phyloP scores from a whole-genome alignment of 495 filamentous ascomycete genomes.

The Pyrenopolyporus hunteri region DNA sequence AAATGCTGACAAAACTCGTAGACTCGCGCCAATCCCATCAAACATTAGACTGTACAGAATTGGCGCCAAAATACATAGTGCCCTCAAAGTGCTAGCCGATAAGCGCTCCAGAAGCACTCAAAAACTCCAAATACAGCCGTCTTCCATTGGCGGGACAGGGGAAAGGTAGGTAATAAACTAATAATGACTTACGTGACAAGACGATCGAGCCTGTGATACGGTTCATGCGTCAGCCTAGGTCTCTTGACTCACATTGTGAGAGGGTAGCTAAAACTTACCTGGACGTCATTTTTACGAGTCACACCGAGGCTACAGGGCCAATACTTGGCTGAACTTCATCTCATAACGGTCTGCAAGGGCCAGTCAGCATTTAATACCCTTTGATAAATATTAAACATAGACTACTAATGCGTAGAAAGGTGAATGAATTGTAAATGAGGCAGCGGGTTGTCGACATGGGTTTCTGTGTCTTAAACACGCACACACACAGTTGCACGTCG shows the following conservation, averaged over 20 bases:
- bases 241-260: constrained; percentile 3
- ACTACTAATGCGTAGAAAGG: neutral
- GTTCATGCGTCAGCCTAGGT: constrained; percentile 26
- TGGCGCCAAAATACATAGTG: too few species aligned
- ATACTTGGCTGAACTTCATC: constrained; percentile 35
- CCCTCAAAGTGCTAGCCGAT: neutral
- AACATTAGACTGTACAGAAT: neutral
- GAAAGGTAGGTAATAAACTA: constrained; percentile 8
- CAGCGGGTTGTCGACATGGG: neutral
- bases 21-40: neutral
- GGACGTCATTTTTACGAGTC: constrained; percentile 58
- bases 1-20: neutral
- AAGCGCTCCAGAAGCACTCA: neutral
- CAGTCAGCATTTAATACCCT: constrained; percentile 6
- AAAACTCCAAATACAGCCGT: neutral
- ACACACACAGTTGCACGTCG: constrained; percentile 14
- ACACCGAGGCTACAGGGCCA: constrained; percentile 41
- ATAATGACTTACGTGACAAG: constrained; percentile 82
- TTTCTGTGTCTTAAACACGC: constrained; percentile 8
- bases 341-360: constrained; percentile 30
- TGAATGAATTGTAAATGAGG: constrained; percentile 4
- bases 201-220: constrained; percentile 73
- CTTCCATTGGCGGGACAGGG: neutral
- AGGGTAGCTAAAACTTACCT: constrained; percentile 48
- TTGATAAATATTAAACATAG: neutral